Evolutionary conservation across 257 asterid species (phyloP).

Genomic region (Ocimum tenuiflorum): DNA sequence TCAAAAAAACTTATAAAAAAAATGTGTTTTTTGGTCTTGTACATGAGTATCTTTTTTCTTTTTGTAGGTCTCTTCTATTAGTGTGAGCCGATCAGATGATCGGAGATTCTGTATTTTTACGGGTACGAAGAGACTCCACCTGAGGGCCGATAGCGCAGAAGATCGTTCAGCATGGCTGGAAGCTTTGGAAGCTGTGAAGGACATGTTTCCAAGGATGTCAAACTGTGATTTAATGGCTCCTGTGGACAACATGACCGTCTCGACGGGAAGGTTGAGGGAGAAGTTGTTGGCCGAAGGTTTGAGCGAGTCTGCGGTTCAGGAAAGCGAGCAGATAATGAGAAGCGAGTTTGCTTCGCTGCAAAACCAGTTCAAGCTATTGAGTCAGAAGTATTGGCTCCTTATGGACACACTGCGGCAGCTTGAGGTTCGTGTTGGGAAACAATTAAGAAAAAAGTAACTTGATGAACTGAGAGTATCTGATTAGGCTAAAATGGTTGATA

Average conservation of each 20-base stretch:
- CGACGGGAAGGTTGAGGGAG: constrained; percentile 72
- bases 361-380: constrained; percentile 59
- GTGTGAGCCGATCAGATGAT: constrained; percentile 88
- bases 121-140: constrained; percentile 84
- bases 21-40: constrained; percentile 11
- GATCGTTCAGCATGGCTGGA: constrained; percentile 84
- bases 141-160: constrained; percentile 83
- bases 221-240: constrained; percentile 93
- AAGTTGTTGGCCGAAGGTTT: constrained; percentile 65
- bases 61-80: constrained; percentile 72
- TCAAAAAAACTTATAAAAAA: too few species aligned
- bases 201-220: constrained; percentile 88
- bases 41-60: constrained; percentile 22
- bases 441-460: neutral
- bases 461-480: neutral
- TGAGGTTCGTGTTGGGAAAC: constrained; percentile 54
- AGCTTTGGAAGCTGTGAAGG: constrained; percentile 86
- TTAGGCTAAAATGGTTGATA: constrained; percentile 12
- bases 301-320: constrained; percentile 65
- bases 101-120: constrained; percentile 88
- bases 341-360: constrained; percentile 71
- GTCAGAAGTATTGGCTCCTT: constrained; percentile 81
- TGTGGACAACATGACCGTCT: constrained; percentile 46
- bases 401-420: constrained; percentile 72
- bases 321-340: constrained; percentile 74